Evolutionary conservation across 1,139 yeast genomes (phyloP), one percentile per base, ranked within the genome.

Genomic region (Starmera stellimalicola): DNA sequence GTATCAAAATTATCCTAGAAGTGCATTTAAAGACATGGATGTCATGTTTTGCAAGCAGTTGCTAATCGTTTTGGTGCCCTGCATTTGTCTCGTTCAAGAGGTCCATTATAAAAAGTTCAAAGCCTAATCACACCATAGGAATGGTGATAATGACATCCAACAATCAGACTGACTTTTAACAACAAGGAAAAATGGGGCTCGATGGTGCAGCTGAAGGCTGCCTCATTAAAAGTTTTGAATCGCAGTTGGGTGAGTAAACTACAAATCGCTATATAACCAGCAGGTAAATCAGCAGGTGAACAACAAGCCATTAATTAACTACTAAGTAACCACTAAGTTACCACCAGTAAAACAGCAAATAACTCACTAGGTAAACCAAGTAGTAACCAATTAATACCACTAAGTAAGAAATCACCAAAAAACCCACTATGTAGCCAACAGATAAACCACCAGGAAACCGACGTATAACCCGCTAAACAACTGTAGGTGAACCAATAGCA

Each of bases 21-120:
- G 97, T 88, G 55, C 94, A 84, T 49, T 68, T 79, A 26, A 69
- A 79, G 39, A 88, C 98, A 0, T 91, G 98, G 98, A 73, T 85
- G 11, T 71, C 84, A 10, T 85, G 96, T 84, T 0, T 80, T 94
- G 2, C 97, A 91, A 56, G 73, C 81, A 5, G 79, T 88, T 38
- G 95, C 95, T 2, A 77, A 2, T 81, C 94, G 8, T 87, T 87
- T 58, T 97, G 98, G 15, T 87, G 82, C 51, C 97, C 97, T 0
- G 85, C 94, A 0, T 85, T 87, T 55, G 87, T 83, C 2, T 84
- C 78, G 40, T 84, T 87, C 52, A 94, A 84, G 52, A 70, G 83
- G 12, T 71, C 88, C 0, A 72, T 80, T 4, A 64, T 80, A 53
- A 67, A 70, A 16, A 66, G 71, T 22, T 66, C 68, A 37, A 57